Percentiles rank a stretch among this genome's conserved stretches.
Conservation (phyloP, 192 early-diverging fungal species). For the Tieghemiomyces parasiticus region DNA sequence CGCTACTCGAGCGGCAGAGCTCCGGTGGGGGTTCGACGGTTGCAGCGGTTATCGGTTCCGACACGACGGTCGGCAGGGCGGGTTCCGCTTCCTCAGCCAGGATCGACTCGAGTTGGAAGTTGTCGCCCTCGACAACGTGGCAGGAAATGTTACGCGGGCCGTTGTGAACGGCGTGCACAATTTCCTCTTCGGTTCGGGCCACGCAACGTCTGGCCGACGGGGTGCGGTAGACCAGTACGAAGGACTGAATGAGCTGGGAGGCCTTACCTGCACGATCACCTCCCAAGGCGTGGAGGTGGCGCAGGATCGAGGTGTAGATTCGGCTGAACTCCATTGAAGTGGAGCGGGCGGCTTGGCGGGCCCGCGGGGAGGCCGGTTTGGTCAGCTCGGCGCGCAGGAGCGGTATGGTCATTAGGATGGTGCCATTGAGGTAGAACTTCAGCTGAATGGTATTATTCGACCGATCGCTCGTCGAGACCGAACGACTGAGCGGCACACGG, state of each 20-base stretch:
- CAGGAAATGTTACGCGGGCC: neutral
- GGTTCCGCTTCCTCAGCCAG: too few species aligned
- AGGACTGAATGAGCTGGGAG: slow-evolving; percentile 4
- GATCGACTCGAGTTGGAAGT: neutral
- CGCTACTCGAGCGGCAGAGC: too few species aligned
- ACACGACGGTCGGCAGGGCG: too few species aligned
- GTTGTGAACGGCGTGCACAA: neutral
- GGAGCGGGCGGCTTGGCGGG: neutral
- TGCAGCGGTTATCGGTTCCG: too few species aligned
- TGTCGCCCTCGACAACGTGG: neutral
- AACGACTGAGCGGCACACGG: neutral
- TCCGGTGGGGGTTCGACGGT: too few species aligned
- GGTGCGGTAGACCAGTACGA: slow-evolving; percentile 2
- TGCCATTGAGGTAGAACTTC: slow-evolving; percentile 1
- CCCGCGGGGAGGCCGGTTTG: neutral
- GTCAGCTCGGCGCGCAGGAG: neutral
- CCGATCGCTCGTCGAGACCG: neutral
- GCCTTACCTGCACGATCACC: neutral
- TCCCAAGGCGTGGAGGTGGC: slow-evolving; percentile 7
- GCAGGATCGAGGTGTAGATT: slow-evolving; percentile 10
- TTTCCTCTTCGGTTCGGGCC: slow-evolving; percentile 10
- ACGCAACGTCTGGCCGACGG: neutral
- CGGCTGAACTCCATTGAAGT: slow-evolving; percentile 8
- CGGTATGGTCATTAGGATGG: slow-evolving; percentile 4
- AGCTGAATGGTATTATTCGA: slow-evolving; percentile 1